Evolutionary conservation across 371 early-diverging fungal genomes (phyloP).

Genomic region (Chytridiales sp.): DNA sequence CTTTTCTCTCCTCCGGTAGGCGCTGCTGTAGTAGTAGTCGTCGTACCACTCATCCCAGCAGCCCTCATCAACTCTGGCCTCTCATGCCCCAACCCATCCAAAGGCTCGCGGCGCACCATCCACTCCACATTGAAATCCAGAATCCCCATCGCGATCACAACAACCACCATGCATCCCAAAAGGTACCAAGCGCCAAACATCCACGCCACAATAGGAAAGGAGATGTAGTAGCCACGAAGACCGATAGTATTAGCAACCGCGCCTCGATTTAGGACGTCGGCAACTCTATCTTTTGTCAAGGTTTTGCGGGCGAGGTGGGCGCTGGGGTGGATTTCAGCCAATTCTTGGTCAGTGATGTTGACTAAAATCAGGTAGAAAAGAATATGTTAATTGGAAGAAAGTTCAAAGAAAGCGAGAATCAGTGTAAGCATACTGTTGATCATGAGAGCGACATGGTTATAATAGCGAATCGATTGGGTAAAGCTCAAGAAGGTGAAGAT

Average conservation of each 20-base stretch:
- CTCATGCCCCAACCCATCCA: slow-evolving; percentile 4
- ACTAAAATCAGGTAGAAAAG: too few relatives aligned
- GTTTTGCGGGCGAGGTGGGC: not conserved
- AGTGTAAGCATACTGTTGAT: slow-evolving; percentile 4
- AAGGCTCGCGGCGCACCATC: too few relatives aligned
- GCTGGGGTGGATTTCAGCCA: not conserved
- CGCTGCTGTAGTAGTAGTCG: too few relatives aligned
- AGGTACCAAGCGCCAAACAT: slow-evolving; percentile 17
- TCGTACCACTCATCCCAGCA: too few relatives aligned
- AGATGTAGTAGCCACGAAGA: slow-evolving; percentile 25
- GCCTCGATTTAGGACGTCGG: slow-evolving; percentile 23
- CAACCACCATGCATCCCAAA: slow-evolving; percentile 3
- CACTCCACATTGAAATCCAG: slow-evolving; percentile 21
- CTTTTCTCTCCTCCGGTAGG: too few relatives aligned
- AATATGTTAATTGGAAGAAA: too few relatives aligned
- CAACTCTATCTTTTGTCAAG: slow-evolving; percentile 2
- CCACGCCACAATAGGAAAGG: slow-evolving; percentile 17
- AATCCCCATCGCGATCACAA: slow-evolving; percentile 7
- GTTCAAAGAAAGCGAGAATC: too few relatives aligned
- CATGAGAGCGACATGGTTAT: slow-evolving; percentile 25
- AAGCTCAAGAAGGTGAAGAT: slow-evolving; percentile 24
- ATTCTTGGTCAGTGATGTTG: not conserved
- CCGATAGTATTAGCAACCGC: slow-evolving; percentile 23
- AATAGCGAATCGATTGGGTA: slow-evolving; percentile 28
- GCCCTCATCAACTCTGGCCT: too few relatives aligned